A percentile compares a stretch with the other conserved stretches of the same genome.
Conservation (phyloP, 768 basidiomycete genomes). For the Panaeolus cyanescens region DNA sequence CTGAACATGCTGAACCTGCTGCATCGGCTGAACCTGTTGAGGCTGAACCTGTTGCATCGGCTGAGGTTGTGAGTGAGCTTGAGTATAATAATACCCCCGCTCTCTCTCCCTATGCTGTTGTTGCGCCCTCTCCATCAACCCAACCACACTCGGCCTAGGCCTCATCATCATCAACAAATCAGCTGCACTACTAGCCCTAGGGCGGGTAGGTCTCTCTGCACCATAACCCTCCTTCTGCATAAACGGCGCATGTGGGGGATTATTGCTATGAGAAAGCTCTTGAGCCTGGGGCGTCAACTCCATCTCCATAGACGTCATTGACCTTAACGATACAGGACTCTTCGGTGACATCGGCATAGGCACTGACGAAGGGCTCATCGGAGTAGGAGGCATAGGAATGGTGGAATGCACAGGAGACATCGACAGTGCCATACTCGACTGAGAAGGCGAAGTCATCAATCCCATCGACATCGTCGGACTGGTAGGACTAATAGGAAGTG, state of each 20-base stretch:
- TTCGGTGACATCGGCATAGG: background rate
- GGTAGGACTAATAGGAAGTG: background rate
- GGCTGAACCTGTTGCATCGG: background rate
- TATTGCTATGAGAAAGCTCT: background rate
- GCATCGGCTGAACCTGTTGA: background rate
- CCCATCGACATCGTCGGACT: background rate
- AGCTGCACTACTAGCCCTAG: background rate
- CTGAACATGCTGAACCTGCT: background rate
- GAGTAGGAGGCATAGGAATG: background rate
- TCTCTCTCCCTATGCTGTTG: too few relatives aligned
- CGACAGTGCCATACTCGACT: background rate
- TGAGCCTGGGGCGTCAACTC: background rate
- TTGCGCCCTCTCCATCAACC: background rate
- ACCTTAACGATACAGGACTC: background rate
- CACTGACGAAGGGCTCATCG: background rate
- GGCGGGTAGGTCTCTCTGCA: background rate
- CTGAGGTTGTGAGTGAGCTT: too few relatives aligned
- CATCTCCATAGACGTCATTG: background rate
- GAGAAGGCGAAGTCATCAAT: background rate
- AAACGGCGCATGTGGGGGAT: background rate
- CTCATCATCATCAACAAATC: conserved; percentile 3
- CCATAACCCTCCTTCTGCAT: background rate
- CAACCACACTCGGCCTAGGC: background rate
- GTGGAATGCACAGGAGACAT: conserved; percentile 4
- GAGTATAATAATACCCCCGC: too few relatives aligned